A percentile compares a stretch with the other conserved stretches of the same genome.
phyloP scores from a whole-genome alignment of 352 stramenopile genomes.

The Pythium rhizo-oryzae region DNA sequence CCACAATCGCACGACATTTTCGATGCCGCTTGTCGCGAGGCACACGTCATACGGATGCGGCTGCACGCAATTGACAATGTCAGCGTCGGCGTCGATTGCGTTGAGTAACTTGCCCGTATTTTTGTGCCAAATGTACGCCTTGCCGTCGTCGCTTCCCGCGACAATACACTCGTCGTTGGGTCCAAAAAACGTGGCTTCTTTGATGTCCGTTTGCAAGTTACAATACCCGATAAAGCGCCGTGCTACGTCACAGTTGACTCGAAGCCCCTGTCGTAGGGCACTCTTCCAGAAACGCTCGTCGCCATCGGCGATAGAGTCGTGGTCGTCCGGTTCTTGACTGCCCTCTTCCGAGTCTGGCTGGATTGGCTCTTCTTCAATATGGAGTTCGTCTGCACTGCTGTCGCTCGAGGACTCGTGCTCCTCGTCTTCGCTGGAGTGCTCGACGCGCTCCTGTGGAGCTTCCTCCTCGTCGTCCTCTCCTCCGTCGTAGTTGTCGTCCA shows the following conservation, averaged over 20 bases:
- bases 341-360: slow-evolving; percentile 23
- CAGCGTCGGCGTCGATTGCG: slow-evolving; percentile 80
- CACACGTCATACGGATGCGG: slow-evolving; percentile 77
- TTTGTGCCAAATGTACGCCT: slow-evolving; percentile 88
- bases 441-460: neutral
- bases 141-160: slow-evolving; percentile 85
- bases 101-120: slow-evolving; percentile 80
- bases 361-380: slow-evolving; percentile 18
- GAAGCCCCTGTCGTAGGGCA: slow-evolving; percentile 34
- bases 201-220: slow-evolving; percentile 91
- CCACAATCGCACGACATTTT: slow-evolving; percentile 84
- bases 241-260: slow-evolving; percentile 66
- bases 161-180: slow-evolving; percentile 86
- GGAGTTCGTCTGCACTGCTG: slow-evolving; percentile 10
- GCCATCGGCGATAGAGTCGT: neutral
- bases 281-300: slow-evolving; percentile 55
- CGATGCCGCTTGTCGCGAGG: slow-evolving; percentile 83
- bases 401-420: slow-evolving; percentile 10
- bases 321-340: slow-evolving; percentile 12
- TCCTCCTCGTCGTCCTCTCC: slow-evolving; percentile 21
- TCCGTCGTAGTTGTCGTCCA: slow-evolving; percentile 28
- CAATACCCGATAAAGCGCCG: slow-evolving; percentile 86
- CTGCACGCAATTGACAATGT: slow-evolving; percentile 91
- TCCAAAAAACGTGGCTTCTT: slow-evolving; percentile 89
- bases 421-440: slow-evolving; percentile 11